Base-by-base conservation (phyloP, 306 rosid genomes). In the Trifolium repens region DNA sequence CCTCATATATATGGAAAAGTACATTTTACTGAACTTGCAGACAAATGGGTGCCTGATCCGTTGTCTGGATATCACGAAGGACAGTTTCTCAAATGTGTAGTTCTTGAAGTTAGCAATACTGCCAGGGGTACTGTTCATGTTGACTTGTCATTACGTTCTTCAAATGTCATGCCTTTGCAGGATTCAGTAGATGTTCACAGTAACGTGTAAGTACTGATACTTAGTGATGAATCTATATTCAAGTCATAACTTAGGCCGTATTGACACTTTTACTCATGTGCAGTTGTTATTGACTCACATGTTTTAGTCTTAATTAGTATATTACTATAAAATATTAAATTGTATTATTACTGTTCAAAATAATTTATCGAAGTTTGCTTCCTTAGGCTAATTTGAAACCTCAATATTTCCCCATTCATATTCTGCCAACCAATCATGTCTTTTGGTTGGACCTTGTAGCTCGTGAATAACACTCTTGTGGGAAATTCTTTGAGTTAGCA, bases 1-100 rank as follows among this genome's bases (percentile, higher is more conserved):
- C 96, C 96, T 55, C 80, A 80, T 59, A 37, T 79, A 53, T 87
- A 85, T 85, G 99, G 99, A 68, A 89, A 86, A 83, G 96, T 92
- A 65, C 93, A 91, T 79, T 90, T 82, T 79, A 80, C 89, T 54
- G 99, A 94, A 75, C 89, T 94, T 70, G 46, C 83, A 15, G 93
- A 94, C 43, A 69, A 75, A 35, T 86, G 85, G 91, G 84, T 85
- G 81, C 80, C 93, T 58, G 87, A 90, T 69, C 99, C 99, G 0
- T 82, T 92, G 84, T 82, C 89, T 63, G 96, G 91, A 82, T 94
- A 84, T 87, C 82, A 80, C 22, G 96, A 90, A 77, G 93, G 97
- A 44, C 91, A 92, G 83, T 92, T 90, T 88, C 87, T 94, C 79
- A 90, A 84, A 84, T 91, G 96, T 83, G 82, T 76, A 85, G 93